Evolutionary conservation across 495 filamentous ascomycete species (phyloP).

Genomic region (Neurospora sp.): DNA sequence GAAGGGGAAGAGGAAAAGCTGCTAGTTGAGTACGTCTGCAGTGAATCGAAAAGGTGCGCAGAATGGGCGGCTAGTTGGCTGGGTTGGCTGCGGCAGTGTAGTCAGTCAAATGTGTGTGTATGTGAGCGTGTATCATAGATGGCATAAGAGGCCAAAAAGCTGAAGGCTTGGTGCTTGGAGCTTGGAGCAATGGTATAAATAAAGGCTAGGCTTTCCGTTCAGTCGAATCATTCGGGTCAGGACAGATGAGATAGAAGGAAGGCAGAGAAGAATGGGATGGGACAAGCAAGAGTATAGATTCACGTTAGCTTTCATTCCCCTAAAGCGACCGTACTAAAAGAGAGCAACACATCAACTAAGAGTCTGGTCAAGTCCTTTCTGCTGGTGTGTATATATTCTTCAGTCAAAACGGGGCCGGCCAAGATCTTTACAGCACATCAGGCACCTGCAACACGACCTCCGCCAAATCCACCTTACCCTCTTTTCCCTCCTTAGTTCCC

Average conservation of each 20-base stretch:
- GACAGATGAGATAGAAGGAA: background rate
- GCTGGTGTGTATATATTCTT: background rate
- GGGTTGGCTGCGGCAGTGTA: background rate
- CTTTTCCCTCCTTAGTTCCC: slow-evolving; percentile 3
- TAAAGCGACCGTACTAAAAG: background rate
- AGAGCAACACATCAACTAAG: background rate
- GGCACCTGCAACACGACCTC: slow-evolving; percentile 9
- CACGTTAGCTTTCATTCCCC: background rate
- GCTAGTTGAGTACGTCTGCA: background rate
- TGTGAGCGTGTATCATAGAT: background rate
- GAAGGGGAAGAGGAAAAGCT: background rate
- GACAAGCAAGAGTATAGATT: background rate
- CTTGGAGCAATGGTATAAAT: background rate
- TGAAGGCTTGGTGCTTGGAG: background rate
- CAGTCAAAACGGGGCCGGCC: background rate
- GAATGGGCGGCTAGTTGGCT: background rate
- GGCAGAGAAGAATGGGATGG: background rate
- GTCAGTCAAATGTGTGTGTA: background rate
- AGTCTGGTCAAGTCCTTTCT: background rate
- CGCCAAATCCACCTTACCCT: slow-evolving; percentile 12
- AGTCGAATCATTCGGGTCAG: background rate
- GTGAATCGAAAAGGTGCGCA: background rate
- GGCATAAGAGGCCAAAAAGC: background rate
- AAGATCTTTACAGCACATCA: slow-evolving; percentile 3
- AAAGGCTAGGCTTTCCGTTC: background rate